These are phyloP conservation scores for Xylaria sp. DNA, from an alignment of 2,329 filamentous ascomycete species.

Conservation along the genomic window DNA sequence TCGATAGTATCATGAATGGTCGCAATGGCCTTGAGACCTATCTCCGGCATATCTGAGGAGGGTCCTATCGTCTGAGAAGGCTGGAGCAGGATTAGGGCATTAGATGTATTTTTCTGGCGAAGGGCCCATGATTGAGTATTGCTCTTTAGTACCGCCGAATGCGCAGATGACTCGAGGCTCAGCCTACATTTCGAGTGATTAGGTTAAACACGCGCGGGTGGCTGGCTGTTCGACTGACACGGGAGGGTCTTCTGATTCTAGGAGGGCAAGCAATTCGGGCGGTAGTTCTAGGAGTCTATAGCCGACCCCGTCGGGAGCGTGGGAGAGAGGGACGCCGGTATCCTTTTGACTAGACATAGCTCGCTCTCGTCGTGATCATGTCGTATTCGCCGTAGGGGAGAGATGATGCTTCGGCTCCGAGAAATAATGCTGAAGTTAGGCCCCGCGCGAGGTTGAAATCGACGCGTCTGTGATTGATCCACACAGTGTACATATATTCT, in stretches of 20 bases:
- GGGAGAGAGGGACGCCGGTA: slow-evolving; percentile 53
- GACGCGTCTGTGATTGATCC: neutral
- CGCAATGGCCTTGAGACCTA: slow-evolving; percentile 52
- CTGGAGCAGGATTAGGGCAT: slow-evolving; percentile 61
- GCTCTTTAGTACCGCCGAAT: slow-evolving; percentile 57
- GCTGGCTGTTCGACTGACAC: slow-evolving; percentile 45
- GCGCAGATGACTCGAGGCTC: slow-evolving; percentile 52
- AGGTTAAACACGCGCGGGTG: slow-evolving; percentile 1
- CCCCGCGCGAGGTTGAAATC: neutral
- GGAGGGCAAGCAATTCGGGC: slow-evolving; percentile 56
- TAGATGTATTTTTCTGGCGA: slow-evolving; percentile 69
- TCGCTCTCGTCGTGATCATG: neutral
- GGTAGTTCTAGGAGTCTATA: slow-evolving; percentile 67
- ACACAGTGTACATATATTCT: too few species aligned
- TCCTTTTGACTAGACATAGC: slow-evolving; percentile 50
- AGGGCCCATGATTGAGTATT: slow-evolving; percentile 58
- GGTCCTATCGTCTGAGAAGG: slow-evolving; percentile 27
- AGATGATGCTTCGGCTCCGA: neutral
- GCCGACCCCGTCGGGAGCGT: slow-evolving; percentile 50
- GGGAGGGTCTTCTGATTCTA: slow-evolving; percentile 57
- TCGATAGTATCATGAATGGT: slow-evolving; percentile 66
- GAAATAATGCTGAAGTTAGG: neutral
- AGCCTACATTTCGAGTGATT: slow-evolving; percentile 41
- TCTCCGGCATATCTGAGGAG: slow-evolving; percentile 32
- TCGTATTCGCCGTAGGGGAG: neutral